A percentile compares a stretch with the other conserved stretches of the same genome.
Evolutionary conservation across 2,329 filamentous ascomycete species (phyloP).

Genomic region (Penicillium hesseltinei): DNA sequence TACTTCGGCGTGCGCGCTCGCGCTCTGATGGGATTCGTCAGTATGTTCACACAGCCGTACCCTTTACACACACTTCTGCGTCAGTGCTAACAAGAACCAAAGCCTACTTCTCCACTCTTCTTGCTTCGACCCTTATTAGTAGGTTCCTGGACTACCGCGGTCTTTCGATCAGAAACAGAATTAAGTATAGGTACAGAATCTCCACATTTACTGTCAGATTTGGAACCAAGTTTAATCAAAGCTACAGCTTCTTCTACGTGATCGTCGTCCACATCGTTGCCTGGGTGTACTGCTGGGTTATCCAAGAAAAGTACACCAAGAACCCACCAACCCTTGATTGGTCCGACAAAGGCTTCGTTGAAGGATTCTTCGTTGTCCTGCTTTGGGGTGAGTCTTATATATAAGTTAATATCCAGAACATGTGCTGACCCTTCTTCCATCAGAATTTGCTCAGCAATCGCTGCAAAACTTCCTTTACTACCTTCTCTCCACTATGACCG

Average conservation of each 20-base stretch:
- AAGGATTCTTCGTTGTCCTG: slow-evolving; percentile 51
- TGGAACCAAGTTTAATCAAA: neutral
- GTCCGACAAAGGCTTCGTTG: slow-evolving; percentile 44
- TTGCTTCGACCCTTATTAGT: slow-evolving; percentile 49
- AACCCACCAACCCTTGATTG: slow-evolving; percentile 44
- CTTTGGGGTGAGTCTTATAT: slow-evolving; percentile 41
- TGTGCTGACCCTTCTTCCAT: neutral
- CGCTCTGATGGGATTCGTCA: slow-evolving; percentile 49
- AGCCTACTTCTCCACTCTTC: slow-evolving; percentile 42
- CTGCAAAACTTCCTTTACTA: slow-evolving; percentile 60
- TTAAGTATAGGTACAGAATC: slow-evolving; percentile 33
- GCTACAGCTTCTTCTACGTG: slow-evolving; percentile 46
- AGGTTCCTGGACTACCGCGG: slow-evolving; percentile 46
- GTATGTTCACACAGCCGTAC: slow-evolving; percentile 11
- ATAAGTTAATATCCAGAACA: fast-evolving
- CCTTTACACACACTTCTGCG: neutral
- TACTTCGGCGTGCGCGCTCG: slow-evolving; percentile 50
- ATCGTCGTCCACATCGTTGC: slow-evolving; percentile 47
- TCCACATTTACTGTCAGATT: fast-evolving
- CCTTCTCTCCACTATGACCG: slow-evolving; percentile 54
- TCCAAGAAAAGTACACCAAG: slow-evolving; percentile 52
- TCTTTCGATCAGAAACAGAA: slow-evolving; percentile 41
- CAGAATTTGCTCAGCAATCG: slow-evolving; percentile 50
- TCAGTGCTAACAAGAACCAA: neutral
- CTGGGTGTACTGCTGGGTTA: slow-evolving; percentile 55